Evolutionary conservation across 2,329 filamentous ascomycete species (phyloP), one percentile per base, ranked within the genome.

Genomic region (Acephala macrosclerotiorum): DNA sequence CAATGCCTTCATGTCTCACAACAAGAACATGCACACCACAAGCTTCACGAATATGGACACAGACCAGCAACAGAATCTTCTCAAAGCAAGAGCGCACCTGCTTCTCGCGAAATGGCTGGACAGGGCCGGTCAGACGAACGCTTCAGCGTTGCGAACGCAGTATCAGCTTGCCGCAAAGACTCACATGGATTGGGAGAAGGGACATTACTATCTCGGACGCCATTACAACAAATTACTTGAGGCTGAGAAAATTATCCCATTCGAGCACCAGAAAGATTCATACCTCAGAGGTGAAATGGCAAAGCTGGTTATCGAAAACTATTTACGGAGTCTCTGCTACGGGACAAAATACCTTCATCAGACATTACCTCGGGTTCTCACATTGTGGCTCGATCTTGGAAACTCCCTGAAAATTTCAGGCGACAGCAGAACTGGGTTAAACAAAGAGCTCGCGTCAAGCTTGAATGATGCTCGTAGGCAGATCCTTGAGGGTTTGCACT

Each of bases 141-240:
- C 93, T 3, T 86, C 88, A 53, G 89, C 92, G 3, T 85, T 98
- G 69, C 88, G 93, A 55, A 85, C 89, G 61, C 92, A 93, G 75
- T 99, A 97, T 73, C 90, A 94, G 68, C 87, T 91, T 70, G 94
- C 94, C 0, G 87, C 91, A n/a, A 89, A 86, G 75, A 89, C 87
- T 1, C 82, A 84, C 72, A 80, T 83, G 5, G 88, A 88, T 60
- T 99, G 95, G 94, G 96, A 99, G 76, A 98, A 97, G 78, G 94
- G 93, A 0, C 95, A 98, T 76, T 99, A 98, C 77, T 97, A 97
- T 77, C 86, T 99, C 11, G 96, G 96, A 5, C 93, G 95, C 56
- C 94, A 98, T 79, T 99, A 99, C 84, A 96, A 97, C 77, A 99
- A 97, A 78, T 86, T 98, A 3, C 82, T 97, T 2, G 95, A 98